Percentiles rank a stretch among this genome's conserved stretches.
Evolutionary conservation across 345 rosid genomes (phyloP).

Genomic region (Alliaria petiolata): DNA sequence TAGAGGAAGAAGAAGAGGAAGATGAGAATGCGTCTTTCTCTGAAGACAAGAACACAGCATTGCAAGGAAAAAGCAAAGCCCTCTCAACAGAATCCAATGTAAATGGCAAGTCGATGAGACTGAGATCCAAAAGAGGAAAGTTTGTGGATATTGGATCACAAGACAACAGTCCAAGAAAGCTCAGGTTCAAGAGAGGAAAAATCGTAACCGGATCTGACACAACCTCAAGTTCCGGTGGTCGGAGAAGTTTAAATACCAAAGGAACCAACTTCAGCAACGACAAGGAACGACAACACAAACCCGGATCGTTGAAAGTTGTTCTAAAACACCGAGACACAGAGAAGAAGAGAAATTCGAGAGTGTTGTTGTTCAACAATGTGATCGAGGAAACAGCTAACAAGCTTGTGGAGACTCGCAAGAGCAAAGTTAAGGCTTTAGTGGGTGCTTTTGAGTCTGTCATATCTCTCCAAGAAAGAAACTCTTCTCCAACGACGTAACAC

Average conservation of each 20-base stretch:
- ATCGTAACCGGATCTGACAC: conserved; percentile 31
- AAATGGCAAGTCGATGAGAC: conserved; percentile 38
- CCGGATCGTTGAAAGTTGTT: conserved; percentile 30
- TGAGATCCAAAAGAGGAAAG: conserved; percentile 64
- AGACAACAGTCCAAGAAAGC: conserved; percentile 54
- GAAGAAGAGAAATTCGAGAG: conserved; percentile 54
- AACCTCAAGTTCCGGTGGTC: conserved; percentile 31
- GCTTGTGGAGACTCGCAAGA: conserved; percentile 73
- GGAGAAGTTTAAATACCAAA: conserved; percentile 47
- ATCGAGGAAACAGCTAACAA: conserved; percentile 94
- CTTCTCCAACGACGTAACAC: conserved; percentile 23
- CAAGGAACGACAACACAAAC: conserved; percentile 15
- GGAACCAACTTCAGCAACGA: conserved; percentile 17
- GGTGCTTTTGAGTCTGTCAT: conserved; percentile 90
- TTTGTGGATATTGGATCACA: conserved; percentile 47
- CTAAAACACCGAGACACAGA: conserved; percentile 70
- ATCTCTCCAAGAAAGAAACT: conserved; percentile 61
- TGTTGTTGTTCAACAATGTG: conserved; percentile 66
- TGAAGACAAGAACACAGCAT: conserved; percentile 22
- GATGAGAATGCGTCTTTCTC: conserved; percentile 32
- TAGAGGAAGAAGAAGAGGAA: conserved; percentile 41
- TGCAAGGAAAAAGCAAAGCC: conserved; percentile 27
- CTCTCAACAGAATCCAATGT: conserved; percentile 21
- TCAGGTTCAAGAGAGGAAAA: conserved; percentile 63
- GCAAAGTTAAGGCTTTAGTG: conserved; percentile 94